Evolutionary conservation across 2,329 filamentous ascomycete species (phyloP).

Genomic region (Rhynchosporium secalis): DNA sequence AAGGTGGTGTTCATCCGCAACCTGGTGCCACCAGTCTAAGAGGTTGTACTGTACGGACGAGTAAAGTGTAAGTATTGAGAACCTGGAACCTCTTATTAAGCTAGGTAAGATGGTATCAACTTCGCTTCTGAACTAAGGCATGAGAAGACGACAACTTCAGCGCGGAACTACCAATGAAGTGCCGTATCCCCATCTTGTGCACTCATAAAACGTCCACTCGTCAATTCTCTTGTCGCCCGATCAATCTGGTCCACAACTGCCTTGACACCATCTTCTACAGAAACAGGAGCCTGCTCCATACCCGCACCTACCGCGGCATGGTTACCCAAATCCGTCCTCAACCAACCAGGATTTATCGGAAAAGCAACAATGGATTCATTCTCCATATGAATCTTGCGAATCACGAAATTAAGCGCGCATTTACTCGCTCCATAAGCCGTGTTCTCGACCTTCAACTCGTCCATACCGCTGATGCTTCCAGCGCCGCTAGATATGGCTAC

Average conservation of each 20-base stretch:
- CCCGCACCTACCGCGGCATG: slow-evolving; percentile 2
- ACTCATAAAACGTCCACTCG: slow-evolving; percentile 5
- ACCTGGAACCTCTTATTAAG: no score
- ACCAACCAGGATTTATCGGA: slow-evolving; percentile 34
- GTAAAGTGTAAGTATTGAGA: no score
- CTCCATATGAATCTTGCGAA: slow-evolving; percentile 42
- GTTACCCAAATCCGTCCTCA: slow-evolving; percentile 24
- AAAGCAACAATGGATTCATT: slow-evolving; percentile 41
- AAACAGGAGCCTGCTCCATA: slow-evolving; percentile 7
- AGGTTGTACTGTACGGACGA: no score
- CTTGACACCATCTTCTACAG: slow-evolving; percentile 2
- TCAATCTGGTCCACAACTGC: slow-evolving; percentile 13
- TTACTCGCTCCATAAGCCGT: slow-evolving; percentile 48
- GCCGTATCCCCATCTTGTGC: slow-evolving; percentile 5
- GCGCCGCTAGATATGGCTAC: slow-evolving; percentile 39
- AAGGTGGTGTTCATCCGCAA: no score
- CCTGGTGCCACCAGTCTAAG: no score
- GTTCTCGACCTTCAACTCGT: slow-evolving; percentile 12
- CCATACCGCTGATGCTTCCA: slow-evolving; percentile 28
- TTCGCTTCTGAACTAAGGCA: no score
- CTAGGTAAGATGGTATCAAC: no score
- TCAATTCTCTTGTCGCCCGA: slow-evolving; percentile 8
- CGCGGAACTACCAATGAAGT: not conserved
- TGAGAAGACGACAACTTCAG: no score
- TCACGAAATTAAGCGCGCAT: slow-evolving; percentile 39